Base-by-base conservation (phyloP, 257 asterid genomes). In the Plectranthus barbatus region DNA sequence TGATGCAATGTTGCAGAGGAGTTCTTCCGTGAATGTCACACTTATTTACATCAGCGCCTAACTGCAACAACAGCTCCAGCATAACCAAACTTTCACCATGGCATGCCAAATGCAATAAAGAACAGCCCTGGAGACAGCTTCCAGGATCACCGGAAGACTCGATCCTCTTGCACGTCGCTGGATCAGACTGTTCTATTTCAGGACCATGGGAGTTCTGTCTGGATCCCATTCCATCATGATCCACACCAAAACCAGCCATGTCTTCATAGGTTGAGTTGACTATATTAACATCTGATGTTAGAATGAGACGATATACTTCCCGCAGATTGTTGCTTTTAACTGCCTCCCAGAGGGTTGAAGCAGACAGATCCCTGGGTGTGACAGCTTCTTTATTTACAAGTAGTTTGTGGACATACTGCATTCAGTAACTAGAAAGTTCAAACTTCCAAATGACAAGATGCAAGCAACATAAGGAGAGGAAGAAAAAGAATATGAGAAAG, bases 81-180 rank as follows among this genome's bases (percentile, higher is more conserved):
- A 92, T 86, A 71, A 82, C 91, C 57, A 81, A 70, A 72, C 72
- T 83, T 48, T 76, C 90, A 50, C 74, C 42, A n/a, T 77, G 77
- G 79, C 99, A 92, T n/a, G 95, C 97, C 68, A 86, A 82, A 78
- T 92, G 99, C 80, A 89, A 64, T 60, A 92, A 68, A 51, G 96
- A 83, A 74, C 95, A 85, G 56, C 95, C 96, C 69, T 80, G 85
- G 41, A 79, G 88, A 68, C 87, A 83, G 60, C 51, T 70, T 60
- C 75, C 85, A 21, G 86, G 76, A 68, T 77, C 78, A 37, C 52
- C 18, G 21, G 77, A 75, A 70, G 79, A 75, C 65, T 80, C 66
- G 67, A 74, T 70, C 59, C 65, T 74, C 53, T 64, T 69, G 59
- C 93, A 82, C 31, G 72, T 71, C 36, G 80, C 87, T 50, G 85